A percentile compares a stretch with the other conserved stretches of the same genome.
Evolutionary conservation across 106 monocot species (phyloP).

Genomic region (Phalaenopsis aphrodite): DNA sequence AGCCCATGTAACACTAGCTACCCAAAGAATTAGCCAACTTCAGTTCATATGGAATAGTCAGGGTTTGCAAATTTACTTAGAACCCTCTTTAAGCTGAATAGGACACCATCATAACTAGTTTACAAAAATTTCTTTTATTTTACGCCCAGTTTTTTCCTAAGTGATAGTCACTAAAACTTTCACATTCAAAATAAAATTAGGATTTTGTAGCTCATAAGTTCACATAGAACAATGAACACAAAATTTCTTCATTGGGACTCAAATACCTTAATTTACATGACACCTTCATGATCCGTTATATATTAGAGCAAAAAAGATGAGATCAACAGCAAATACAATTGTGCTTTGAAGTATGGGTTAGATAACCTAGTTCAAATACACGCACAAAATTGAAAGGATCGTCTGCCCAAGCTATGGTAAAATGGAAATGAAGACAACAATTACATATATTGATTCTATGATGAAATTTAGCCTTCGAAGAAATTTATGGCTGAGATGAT

Average conservation of each 20-base stretch:
- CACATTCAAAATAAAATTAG: not conserved
- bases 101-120: too few species aligned
- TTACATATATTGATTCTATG: not conserved
- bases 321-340: not conserved
- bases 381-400: not conserved
- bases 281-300: not conserved
- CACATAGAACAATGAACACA: not conserved
- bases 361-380: not conserved
- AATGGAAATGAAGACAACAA: not conserved
- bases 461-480: not conserved
- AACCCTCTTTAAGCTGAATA: not conserved
- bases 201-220: not conserved
- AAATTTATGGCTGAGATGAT: not conserved
- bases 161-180: not conserved
- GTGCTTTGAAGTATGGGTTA: not conserved
- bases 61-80: not conserved
- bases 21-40: too few species aligned
- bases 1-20: not conserved
- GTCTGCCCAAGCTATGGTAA: not conserved
- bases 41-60: not conserved
- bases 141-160: too few species aligned
- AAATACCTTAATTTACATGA: not conserved
- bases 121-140: too few species aligned
- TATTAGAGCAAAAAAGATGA: not conserved
- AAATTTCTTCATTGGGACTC: not conserved